phyloP scores from a whole-genome alignment of 1,139 yeast species.

The Maudiozyma humilis region DNA sequence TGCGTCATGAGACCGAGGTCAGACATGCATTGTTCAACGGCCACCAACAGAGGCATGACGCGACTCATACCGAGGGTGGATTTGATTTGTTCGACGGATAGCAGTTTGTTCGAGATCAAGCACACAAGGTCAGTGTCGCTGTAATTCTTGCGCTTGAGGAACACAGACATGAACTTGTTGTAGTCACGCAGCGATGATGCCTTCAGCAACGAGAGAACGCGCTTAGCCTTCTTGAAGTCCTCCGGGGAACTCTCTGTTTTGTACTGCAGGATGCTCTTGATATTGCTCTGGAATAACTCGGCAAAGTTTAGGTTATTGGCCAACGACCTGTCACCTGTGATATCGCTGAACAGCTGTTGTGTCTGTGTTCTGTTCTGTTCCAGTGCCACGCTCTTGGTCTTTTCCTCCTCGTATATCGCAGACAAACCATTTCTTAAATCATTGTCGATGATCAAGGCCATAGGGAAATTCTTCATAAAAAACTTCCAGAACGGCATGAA shows the following conservation, averaged over 20 bases:
- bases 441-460: slow-evolving; percentile 24
- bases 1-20: neutral
- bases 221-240: slow-evolving; percentile 14
- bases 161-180: slow-evolving; percentile 28
- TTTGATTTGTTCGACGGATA: slow-evolving; percentile 24
- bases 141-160: slow-evolving; percentile 26
- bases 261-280: slow-evolving; percentile 17
- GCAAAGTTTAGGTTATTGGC: slow-evolving; percentile 19
- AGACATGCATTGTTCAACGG: slow-evolving; percentile 4
- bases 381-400: slow-evolving; percentile 19
- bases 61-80: slow-evolving; percentile 20
- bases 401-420: slow-evolving; percentile 27
- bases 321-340: slow-evolving; percentile 11
- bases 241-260: neutral
- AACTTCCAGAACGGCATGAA: slow-evolving; percentile 31
- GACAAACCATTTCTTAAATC: slow-evolving; percentile 24
- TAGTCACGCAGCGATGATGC: slow-evolving; percentile 22
- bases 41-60: slow-evolving; percentile 14
- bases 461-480: slow-evolving; percentile 26
- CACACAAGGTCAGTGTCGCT: slow-evolving; percentile 17
- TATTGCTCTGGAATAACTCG: slow-evolving; percentile 26
- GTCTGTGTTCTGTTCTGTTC: slow-evolving; percentile 16
- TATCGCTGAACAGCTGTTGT: slow-evolving; percentile 12
- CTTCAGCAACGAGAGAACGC: slow-evolving; percentile 21
- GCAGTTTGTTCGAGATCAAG: slow-evolving; percentile 23